Evolutionary conservation across 208 protist species (phyloP), one percentile per base, ranked within the genome.

Genomic region (Leishmania aethiopica): DNA sequence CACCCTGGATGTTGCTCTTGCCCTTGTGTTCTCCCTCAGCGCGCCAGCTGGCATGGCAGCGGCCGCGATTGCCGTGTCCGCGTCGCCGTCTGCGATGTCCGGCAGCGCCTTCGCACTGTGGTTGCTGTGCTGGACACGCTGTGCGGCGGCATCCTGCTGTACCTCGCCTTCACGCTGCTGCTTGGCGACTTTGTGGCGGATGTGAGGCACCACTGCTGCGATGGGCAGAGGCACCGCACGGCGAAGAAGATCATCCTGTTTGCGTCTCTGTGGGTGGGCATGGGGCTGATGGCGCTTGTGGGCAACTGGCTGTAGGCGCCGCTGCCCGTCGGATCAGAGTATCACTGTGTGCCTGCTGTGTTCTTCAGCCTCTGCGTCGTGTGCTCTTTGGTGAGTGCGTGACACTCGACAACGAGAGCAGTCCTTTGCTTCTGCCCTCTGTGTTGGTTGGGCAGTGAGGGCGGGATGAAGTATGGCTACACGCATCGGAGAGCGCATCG

Each of bases 121-220:
- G 72, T 92, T 64, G 89, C 84, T 22, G 87, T 94, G 11, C 78
- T 90, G 66, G 87, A 93, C 75, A 71, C 92, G 4, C 60, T 93
- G 42, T 96, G 92, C 74, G 89, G 88, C 35, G 92, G 92, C 37
- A 94, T 96, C 55, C 84, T 96, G 75, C 82, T 94, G 60, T 96
- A 94, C 80, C 81, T 96, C 73, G 91, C 82, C 45, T 96, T 96
- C 77, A 86, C 69, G 5, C 82, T 96, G 62, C 86, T 96, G 74
- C 78, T 94, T 13, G 81, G 74, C 35, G 92, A 96, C 77, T 96
- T 96, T 75, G 80, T 86, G 57, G 73, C 55, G 10, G 86, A 89
- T 42, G 45, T 89, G 78, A 78, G 64, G 59, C 32, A 66, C 17
- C 83, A 77, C 76, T 80, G 88, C 79, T 75, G 73, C 15, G 82